Base-by-base conservation (phyloP, 1,284 basidiomycete species). In the Cutaneotrichosporon sp. region DNA sequence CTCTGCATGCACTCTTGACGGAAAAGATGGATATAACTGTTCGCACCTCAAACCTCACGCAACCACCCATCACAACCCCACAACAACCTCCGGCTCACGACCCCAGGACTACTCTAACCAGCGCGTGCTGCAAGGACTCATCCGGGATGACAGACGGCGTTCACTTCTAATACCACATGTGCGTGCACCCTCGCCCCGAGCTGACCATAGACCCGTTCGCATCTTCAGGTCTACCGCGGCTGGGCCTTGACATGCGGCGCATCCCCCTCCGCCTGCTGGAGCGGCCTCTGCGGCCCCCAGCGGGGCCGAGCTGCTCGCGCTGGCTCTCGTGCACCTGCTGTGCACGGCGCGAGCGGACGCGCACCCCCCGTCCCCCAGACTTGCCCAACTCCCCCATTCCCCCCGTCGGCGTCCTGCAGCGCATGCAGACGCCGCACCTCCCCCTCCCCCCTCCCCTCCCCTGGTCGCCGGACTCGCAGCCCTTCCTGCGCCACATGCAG, bases 381-480 rank as follows among this genome's bases (percentile, higher is more conserved):
- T 42, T 54, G 1, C 47, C 46, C 6, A 56, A 38, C 25, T 42
- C 56, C 1, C 47, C 46, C 6, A 56, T 68, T 6, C 57, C 64
- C 13, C 60, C 59, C 11, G 46, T 67, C 43, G 51, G 38, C 34
- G 25, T 56, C 11, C 55, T 64, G 45, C 59, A 66, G 54, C 56
- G 49, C 54, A 65, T 62, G 66, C 59, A 52, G 31, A 69, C 58
- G 52, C 69, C 72, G 6, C 66, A 72, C 54, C 64, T 77, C 2
- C 76, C 74, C 20, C 64, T 77, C 8, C 76, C 76, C 4, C 75
- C 76, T 8, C 57, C 68, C 4, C 59, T 78, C 24, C 76, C 76
- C 6, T 78, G 73, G 62, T 76, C 76, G 13, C 75, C 76, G 7
- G 69, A 68, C 34, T 78, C 76, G 11, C 62, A 67, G 36, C 75